Percentiles rank a stretch among this genome's conserved stretches.
Evolutionary conservation across 176 grass and related monocot species (phyloP).

Genomic region (Saccharum spontaneum): DNA sequence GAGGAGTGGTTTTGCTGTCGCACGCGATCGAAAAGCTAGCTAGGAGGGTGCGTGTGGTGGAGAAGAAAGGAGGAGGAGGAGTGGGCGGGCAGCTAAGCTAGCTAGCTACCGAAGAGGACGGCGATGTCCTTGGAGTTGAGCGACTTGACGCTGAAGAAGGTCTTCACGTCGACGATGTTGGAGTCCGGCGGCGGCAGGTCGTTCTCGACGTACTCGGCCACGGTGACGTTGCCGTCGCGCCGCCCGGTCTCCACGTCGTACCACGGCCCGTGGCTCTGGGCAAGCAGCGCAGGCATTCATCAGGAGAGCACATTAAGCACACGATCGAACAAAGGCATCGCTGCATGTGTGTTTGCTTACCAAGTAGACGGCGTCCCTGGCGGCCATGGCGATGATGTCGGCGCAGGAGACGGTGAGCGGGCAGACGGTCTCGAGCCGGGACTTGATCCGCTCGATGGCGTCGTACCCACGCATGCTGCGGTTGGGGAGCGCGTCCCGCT

Average conservation of each 20-base stretch:
- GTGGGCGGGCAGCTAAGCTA: background rate
- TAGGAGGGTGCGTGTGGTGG: background rate
- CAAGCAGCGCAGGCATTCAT: background rate
- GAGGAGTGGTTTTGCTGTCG: slow-evolving; percentile 17
- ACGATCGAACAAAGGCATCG: too few relatives aligned
- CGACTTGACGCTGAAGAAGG: slow-evolving; percentile 67
- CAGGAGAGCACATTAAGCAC: background rate
- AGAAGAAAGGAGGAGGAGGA: background rate
- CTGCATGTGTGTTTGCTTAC: background rate
- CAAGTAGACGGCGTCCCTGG: slow-evolving; percentile 50
- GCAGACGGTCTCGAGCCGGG: slow-evolving; percentile 47
- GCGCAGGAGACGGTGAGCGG: slow-evolving; percentile 62
- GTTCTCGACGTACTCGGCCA: slow-evolving; percentile 50
- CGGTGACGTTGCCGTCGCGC: slow-evolving; percentile 53
- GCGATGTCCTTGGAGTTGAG: slow-evolving; percentile 59
- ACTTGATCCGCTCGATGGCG: slow-evolving; percentile 59
- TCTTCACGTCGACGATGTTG: slow-evolving; percentile 71
- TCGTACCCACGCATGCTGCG: slow-evolving; percentile 46
- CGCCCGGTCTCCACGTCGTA: slow-evolving; percentile 62
- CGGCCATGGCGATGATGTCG: slow-evolving; percentile 58
- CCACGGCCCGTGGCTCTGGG: slow-evolving; percentile 50
- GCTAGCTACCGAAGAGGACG: slow-evolving; percentile 48
- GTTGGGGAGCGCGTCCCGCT: slow-evolving; percentile 59
- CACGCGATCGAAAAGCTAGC: background rate
- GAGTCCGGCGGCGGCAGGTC: slow-evolving; percentile 65